Evolutionary conservation across 805 yeast species (phyloP).

Genomic region (Sugiyamaella lignohabitans): DNA sequence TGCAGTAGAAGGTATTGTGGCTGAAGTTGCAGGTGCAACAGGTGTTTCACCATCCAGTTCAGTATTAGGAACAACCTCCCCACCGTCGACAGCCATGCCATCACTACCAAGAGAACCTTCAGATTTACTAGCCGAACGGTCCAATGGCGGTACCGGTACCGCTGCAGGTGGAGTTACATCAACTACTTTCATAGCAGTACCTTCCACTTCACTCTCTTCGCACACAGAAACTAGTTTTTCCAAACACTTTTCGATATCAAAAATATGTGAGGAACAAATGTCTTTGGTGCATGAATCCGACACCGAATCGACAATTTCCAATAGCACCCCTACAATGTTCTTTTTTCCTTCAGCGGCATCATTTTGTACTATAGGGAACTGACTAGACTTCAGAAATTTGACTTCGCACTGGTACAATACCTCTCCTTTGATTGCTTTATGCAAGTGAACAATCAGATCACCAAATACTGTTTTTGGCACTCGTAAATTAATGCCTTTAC

Average conservation of each 20-base stretch:
- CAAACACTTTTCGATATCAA: constrained; percentile 13
- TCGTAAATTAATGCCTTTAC: background rate
- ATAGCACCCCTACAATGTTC: constrained; percentile 14
- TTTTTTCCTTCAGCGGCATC: background rate
- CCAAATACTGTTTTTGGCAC: constrained; percentile 16
- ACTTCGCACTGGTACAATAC: constrained; percentile 17
- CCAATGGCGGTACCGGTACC: no score
- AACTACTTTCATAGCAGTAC: background rate
- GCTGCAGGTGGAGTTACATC: background rate
- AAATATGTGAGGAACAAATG: constrained; percentile 10
- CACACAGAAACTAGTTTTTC: constrained; percentile 14
- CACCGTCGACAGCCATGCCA: background rate
- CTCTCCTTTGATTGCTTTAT: constrained; percentile 13
- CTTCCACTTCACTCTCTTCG: constrained; percentile 12
- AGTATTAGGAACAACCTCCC: background rate
- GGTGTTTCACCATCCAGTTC: background rate
- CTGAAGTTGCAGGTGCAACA: background rate
- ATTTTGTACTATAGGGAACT: constrained; percentile 18
- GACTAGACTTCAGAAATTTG: constrained; percentile 17
- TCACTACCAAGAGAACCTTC: no score
- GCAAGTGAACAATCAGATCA: constrained; percentile 18
- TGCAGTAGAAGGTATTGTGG: background rate
- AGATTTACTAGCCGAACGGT: no score
- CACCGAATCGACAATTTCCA: constrained; percentile 24
- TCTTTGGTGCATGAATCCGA: constrained; percentile 20